These are phyloP conservation scores for Prunus padus DNA, from an alignment of 306 rosid genomes.

Conservation along the genomic window DNA sequence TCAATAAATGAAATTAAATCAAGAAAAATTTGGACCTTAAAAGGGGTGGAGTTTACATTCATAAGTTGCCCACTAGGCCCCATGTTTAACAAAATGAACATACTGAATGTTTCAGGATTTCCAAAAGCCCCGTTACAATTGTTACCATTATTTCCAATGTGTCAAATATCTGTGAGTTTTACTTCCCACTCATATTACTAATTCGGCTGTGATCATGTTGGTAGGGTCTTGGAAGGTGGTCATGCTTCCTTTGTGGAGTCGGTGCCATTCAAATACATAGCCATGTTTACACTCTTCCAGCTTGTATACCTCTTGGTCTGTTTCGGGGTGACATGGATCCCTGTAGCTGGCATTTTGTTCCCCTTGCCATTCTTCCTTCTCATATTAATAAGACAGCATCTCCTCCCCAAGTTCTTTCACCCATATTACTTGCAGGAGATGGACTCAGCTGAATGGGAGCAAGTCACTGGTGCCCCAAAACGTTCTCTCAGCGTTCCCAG, in stretches of 20 bases:
- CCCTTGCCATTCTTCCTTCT: slow-evolving; percentile 79
- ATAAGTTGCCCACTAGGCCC: background rate
- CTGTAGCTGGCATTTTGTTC: slow-evolving; percentile 81
- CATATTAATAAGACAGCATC: slow-evolving; percentile 58
- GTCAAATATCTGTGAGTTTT: background rate
- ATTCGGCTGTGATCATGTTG: slow-evolving; percentile 2
- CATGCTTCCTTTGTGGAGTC: slow-evolving; percentile 83
- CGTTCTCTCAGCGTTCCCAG: slow-evolving; percentile 31
- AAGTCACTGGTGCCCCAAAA: slow-evolving; percentile 47
- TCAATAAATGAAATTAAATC: background rate
- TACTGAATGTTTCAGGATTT: background rate
- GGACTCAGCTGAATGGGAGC: slow-evolving; percentile 83
- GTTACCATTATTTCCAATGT: background rate
- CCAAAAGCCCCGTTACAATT: background rate
- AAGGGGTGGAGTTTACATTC: background rate
- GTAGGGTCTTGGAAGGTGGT: slow-evolving; percentile 69
- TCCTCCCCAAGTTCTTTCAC: slow-evolving; percentile 66
- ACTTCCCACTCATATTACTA: background rate
- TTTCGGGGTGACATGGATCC: slow-evolving; percentile 82
- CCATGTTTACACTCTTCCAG: slow-evolving; percentile 67
- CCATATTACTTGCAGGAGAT: slow-evolving; percentile 59
- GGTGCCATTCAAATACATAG: slow-evolving; percentile 57
- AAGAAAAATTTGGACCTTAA: too few species aligned
- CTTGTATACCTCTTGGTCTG: slow-evolving; percentile 63
- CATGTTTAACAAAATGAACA: background rate